These are phyloP conservation scores for Trichoderma sp. DNA, from an alignment of 2,329 filamentous ascomycete genomes.

Conservation along the genomic window DNA sequence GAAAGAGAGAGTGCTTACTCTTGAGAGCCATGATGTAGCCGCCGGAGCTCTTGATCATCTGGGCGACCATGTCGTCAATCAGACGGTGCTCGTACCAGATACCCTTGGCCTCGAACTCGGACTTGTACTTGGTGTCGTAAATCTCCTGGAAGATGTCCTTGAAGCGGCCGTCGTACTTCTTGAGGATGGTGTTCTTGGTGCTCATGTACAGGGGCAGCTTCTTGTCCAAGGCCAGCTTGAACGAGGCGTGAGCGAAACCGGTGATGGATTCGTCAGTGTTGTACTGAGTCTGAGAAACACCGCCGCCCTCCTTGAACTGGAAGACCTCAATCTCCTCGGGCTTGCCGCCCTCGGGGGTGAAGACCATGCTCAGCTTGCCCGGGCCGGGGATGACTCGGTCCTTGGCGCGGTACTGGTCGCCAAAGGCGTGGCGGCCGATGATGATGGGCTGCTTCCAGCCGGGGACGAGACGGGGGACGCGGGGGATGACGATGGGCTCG, in stretches of 20 bases:
- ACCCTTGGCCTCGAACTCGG: conserved; percentile 81
- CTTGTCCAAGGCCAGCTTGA: conserved; percentile 92
- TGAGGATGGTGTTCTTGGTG: conserved; percentile 99
- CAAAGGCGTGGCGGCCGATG: conserved; percentile 96
- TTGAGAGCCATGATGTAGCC: conserved; percentile 98
- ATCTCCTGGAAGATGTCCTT: conserved; percentile 99
- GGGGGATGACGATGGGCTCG: conserved; percentile 94
- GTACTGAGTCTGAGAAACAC: conserved; percentile 93
- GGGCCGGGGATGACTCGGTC: conserved; percentile 79
- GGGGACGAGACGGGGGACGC: conserved; percentile 87
- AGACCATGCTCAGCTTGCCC: conserved; percentile 92
- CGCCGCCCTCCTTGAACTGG: conserved; percentile 82
- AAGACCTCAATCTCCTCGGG: conserved; percentile 86
- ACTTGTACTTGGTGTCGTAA: conserved; percentile 83
- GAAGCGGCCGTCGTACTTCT: conserved; percentile 98
- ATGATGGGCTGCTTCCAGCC: conserved; percentile 99
- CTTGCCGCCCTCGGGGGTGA: conserved; percentile 76
- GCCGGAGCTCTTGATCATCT: conserved; percentile 99
- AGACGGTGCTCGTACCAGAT: conserved; percentile 99
- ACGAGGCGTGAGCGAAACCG: conserved; percentile 92
- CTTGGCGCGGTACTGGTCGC: conserved; percentile 97
- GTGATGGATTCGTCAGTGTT: conserved; percentile 95
- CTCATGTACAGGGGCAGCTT: conserved; percentile 96
- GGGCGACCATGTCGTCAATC: conserved; percentile 99
- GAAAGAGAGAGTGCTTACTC: conserved; percentile 60